A percentile compares a stretch with the other conserved stretches of the same genome.
Evolutionary conservation across 768 basidiomycete species (phyloP).

Genomic region (Trametes cingulata): DNA sequence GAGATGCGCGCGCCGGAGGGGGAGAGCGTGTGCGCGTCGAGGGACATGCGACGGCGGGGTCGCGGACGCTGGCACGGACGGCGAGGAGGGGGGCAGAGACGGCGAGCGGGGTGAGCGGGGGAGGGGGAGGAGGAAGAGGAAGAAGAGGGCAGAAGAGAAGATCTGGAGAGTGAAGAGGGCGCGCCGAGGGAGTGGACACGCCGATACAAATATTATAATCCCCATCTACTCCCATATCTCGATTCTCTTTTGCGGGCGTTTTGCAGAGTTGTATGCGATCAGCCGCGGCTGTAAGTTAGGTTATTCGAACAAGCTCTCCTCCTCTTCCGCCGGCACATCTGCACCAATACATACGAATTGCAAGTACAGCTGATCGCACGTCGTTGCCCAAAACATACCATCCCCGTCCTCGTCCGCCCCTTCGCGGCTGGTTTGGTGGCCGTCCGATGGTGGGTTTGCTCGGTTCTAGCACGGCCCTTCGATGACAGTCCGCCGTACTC

Average conservation of each 20-base stretch:
- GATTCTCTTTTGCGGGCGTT: too few relatives aligned
- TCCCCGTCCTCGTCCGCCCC: neutral
- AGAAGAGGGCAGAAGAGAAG: conserved; percentile 5
- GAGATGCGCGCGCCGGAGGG: neutral
- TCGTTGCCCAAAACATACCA: neutral
- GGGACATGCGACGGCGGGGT: conserved; percentile 2
- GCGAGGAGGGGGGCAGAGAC: neutral
- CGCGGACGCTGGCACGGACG: neutral
- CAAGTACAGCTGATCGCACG: neutral
- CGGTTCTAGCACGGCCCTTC: conserved; percentile 21
- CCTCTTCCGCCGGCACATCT: too few relatives aligned
- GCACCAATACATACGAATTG: too few relatives aligned
- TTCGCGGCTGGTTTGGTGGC: neutral
- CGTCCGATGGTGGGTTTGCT: conserved; percentile 8
- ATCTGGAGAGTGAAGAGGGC: conserved; percentile 10
- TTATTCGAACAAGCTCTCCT: too few relatives aligned
- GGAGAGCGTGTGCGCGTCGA: neutral
- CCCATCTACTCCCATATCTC: neutral
- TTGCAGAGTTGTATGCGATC: too few relatives aligned
- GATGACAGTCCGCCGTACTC: conserved; percentile 10
- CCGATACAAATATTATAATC: conserved; percentile 21
- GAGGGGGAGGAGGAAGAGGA: conserved; percentile 3
- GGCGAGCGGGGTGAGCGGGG: conserved; percentile 6
- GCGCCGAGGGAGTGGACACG: conserved; percentile 4
- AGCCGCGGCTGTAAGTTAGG: too few relatives aligned